These are phyloP conservation scores for Clitopilus hobsonii DNA, from an alignment of 768 basidiomycete species.

Conservation along the genomic window DNA sequence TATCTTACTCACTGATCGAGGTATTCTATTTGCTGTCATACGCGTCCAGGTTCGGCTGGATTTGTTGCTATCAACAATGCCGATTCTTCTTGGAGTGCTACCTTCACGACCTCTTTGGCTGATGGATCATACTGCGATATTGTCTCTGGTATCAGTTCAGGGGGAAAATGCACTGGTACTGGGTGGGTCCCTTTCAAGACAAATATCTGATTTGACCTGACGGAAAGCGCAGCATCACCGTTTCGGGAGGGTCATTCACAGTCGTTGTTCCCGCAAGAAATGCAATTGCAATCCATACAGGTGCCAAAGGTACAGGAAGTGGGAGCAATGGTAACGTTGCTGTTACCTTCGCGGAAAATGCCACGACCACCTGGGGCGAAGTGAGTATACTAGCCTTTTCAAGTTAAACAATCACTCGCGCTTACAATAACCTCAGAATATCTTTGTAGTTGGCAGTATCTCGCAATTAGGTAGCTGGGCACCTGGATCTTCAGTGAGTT, in stretches of 20 bases:
- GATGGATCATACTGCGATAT: slow-evolving; percentile 64
- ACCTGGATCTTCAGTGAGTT: slow-evolving; percentile 39
- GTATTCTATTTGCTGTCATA: not conserved
- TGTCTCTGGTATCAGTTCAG: slow-evolving; percentile 38
- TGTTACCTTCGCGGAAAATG: slow-evolving; percentile 49
- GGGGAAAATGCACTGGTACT: slow-evolving; percentile 44
- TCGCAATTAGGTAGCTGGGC: slow-evolving; percentile 51
- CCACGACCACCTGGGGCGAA: slow-evolving; percentile 55
- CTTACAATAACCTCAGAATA: slow-evolving; percentile 39
- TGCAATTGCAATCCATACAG: slow-evolving; percentile 55
- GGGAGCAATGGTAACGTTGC: slow-evolving; percentile 25
- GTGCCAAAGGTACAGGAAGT: slow-evolving; percentile 23
- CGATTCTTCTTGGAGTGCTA: slow-evolving; percentile 48
- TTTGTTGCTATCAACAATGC: slow-evolving; percentile 68
- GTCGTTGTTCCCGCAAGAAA: slow-evolving; percentile 46
- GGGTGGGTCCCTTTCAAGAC: slow-evolving; percentile 26
- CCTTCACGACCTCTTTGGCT: slow-evolving; percentile 55
- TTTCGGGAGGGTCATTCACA: slow-evolving; percentile 45
- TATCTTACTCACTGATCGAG: not conserved
- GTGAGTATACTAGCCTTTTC: too few species aligned
- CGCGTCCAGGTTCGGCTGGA: slow-evolving; percentile 52
- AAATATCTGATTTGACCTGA: not conserved
- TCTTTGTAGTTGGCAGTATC: slow-evolving; percentile 55
- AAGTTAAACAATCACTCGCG: too few species aligned
- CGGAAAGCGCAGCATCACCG: slow-evolving; percentile 33